Percentiles rank a stretch among this genome's conserved stretches.
Conservation (phyloP, 2,329 filamentous ascomycete species). For the Aspergillus persii region DNA sequence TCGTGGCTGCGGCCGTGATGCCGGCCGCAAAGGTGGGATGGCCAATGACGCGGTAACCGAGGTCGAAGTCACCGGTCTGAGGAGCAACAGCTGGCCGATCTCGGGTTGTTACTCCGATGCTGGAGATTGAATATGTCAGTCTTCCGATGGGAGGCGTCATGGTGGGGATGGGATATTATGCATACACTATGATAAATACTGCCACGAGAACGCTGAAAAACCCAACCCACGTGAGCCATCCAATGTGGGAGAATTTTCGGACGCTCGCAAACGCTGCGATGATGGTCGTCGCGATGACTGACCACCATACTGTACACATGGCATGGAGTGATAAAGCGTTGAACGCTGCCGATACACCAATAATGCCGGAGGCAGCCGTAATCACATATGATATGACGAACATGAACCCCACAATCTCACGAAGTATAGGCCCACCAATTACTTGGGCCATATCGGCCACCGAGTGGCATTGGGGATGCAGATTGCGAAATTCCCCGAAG, state of each 20-base stretch:
- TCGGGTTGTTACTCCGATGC: slow-evolving; percentile 55
- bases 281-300: slow-evolving; percentile 53
- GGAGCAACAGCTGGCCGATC: slow-evolving; percentile 62
- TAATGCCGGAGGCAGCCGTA: slow-evolving; percentile 56
- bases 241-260: slow-evolving; percentile 60
- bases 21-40: slow-evolving; percentile 58
- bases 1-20: slow-evolving; percentile 57
- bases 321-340: slow-evolving; percentile 60
- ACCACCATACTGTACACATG: slow-evolving; percentile 59
- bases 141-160: neutral
- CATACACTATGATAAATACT: slow-evolving; percentile 55
- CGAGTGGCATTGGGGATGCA: slow-evolving; percentile 52
- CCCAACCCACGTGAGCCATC: slow-evolving; percentile 61
- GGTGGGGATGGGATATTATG: neutral
- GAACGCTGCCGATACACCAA: slow-evolving; percentile 58
- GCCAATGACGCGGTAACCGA: slow-evolving; percentile 58
- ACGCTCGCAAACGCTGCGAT: slow-evolving; percentile 50
- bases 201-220: slow-evolving; percentile 59
- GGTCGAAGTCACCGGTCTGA: slow-evolving; percentile 56
- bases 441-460: slow-evolving; percentile 59
- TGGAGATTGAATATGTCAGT: neutral
- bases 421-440: slow-evolving; percentile 52
- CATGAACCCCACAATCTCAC: slow-evolving; percentile 54
- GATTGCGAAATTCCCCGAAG: slow-evolving; percentile 52
- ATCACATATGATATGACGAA: slow-evolving; percentile 61